These are phyloP conservation scores for Trichoderma guizhouense DNA, from an alignment of 2,329 filamentous ascomycete species.

Conservation along the genomic window DNA sequence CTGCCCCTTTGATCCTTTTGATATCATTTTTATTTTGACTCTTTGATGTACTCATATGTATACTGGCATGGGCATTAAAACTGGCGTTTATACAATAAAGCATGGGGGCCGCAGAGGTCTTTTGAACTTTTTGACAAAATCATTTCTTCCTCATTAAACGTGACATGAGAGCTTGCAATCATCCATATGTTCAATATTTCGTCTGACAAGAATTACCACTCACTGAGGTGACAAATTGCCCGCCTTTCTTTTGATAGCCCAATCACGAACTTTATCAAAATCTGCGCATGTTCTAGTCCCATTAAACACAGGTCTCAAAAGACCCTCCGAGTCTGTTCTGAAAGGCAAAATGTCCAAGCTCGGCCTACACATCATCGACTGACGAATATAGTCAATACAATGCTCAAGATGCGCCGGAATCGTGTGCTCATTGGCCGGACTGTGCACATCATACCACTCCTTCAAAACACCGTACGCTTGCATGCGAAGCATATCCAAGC, in stretches of 20 bases:
- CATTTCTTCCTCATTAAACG: background rate
- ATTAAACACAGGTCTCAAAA: background rate
- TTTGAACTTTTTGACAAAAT: background rate
- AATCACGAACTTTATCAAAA: background rate
- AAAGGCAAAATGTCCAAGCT: background rate
- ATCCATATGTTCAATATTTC: background rate
- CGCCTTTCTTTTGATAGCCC: background rate
- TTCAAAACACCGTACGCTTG: background rate
- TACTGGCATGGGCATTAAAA: slow-evolving; percentile 10
- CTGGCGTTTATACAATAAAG: slow-evolving; percentile 7
- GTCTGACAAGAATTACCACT: background rate
- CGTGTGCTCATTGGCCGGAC: background rate
- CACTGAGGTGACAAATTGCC: background rate
- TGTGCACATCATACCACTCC: background rate
- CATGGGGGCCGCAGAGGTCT: background rate
- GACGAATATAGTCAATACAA: background rate
- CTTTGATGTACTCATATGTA: slow-evolving; percentile 9
- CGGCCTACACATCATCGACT: background rate
- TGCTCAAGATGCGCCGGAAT: background rate
- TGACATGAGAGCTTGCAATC: background rate
- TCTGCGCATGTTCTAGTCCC: background rate
- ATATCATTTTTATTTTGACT: background rate
- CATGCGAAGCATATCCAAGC: background rate
- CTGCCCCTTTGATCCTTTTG: background rate
- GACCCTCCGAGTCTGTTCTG: background rate